phyloP scores from a whole-genome alignment of 805 yeast genomes.

The Suhomyces sp. region DNA sequence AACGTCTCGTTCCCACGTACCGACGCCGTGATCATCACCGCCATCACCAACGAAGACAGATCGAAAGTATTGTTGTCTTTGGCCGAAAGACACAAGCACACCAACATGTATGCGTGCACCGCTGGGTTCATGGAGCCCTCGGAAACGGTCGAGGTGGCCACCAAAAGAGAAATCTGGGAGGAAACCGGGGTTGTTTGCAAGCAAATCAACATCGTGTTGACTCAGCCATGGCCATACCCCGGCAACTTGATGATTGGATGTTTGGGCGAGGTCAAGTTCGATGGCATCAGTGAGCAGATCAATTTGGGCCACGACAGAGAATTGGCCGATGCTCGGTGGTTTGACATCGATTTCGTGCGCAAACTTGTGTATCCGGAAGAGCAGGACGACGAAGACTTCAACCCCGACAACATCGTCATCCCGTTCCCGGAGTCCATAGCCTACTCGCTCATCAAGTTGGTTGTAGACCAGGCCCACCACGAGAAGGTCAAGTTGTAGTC shows the following conservation, averaged over 20 bases:
- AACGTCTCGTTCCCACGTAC: constrained; percentile 90
- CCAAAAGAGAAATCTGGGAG: constrained; percentile 89
- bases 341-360: constrained; percentile 52
- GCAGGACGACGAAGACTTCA: constrained; percentile 19
- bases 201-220: constrained; percentile 56
- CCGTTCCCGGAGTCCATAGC: constrained; percentile 48
- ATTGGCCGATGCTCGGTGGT: constrained; percentile 83
- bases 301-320: constrained; percentile 82
- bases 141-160: constrained; percentile 86
- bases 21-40: constrained; percentile 84
- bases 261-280: constrained; percentile 69
- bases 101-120: constrained; percentile 71
- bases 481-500: neutral
- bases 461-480: constrained; percentile 27
- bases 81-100: constrained; percentile 54
- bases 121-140: constrained; percentile 97
- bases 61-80: constrained; percentile 68
- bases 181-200: constrained; percentile 79
- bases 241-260: constrained; percentile 93
- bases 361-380: constrained; percentile 28
- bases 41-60: constrained; percentile 61
- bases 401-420: constrained; percentile 36
- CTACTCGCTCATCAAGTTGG: constrained; percentile 39
- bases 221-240: constrained; percentile 99
- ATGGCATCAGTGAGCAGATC: constrained; percentile 62